Evolutionary conservation across 257 asterid genomes (phyloP).

Genomic region (Rehmannia glutinosa): DNA sequence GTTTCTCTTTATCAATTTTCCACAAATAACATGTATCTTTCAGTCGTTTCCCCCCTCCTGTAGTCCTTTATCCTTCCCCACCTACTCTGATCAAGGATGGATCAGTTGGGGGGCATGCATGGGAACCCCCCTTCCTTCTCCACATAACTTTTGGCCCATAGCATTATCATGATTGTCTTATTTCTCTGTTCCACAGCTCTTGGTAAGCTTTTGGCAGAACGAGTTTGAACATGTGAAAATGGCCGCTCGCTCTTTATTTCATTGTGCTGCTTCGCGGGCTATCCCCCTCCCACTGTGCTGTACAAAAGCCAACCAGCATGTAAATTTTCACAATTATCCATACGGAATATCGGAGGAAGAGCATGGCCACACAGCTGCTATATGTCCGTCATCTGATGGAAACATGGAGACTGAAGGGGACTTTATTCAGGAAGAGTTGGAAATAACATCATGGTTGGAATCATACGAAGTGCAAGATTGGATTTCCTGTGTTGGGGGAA

Average conservation of each 20-base stretch:
- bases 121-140: not conserved
- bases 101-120: not conserved
- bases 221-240: constrained; percentile 88
- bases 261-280: constrained; percentile 96
- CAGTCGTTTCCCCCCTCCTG: not conserved
- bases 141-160: constrained; percentile 3
- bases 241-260: constrained; percentile 98
- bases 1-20: not conserved
- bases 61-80: not conserved
- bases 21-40: not conserved
- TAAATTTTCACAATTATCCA: constrained; percentile 23
- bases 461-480: constrained; percentile 87
- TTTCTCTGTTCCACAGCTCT: constrained; percentile 49
- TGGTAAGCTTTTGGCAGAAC: constrained; percentile 98
- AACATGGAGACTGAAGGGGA: constrained; percentile 30
- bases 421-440: constrained; percentile 51
- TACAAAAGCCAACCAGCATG: constrained; percentile 34
- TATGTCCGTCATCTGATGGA: constrained; percentile 23
- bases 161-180: constrained; percentile 9
- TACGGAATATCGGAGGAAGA: constrained; percentile 34
- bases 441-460: constrained; percentile 77
- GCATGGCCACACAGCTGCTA: constrained; percentile 24
- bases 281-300: constrained; percentile 69
- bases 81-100: not conserved
- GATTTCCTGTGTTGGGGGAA: constrained; percentile 92